phyloP scores from a whole-genome alignment of 306 rosid genomes.

The Prunus armeniaca region DNA sequence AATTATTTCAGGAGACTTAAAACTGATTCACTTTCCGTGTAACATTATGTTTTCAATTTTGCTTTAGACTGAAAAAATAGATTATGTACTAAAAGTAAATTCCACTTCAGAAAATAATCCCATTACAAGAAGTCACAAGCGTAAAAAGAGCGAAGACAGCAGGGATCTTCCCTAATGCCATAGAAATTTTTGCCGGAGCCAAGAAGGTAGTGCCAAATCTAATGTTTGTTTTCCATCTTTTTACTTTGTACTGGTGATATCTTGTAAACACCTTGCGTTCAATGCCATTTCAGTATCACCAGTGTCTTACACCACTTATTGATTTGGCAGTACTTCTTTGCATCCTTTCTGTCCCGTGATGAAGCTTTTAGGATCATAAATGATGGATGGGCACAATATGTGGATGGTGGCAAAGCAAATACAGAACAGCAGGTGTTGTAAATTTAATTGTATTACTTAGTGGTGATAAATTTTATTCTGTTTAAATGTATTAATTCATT shows the following conservation, averaged over 20 bases:
- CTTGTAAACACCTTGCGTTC: slow-evolving; percentile 10
- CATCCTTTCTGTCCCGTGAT: slow-evolving; percentile 89
- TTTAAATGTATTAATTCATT: not conserved
- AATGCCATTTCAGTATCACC: slow-evolving; percentile 23
- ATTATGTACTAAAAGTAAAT: not conserved
- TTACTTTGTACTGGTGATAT: slow-evolving; percentile 21
- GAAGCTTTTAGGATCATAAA: slow-evolving; percentile 81
- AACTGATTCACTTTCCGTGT: not conserved
- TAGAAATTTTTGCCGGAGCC: slow-evolving; percentile 67
- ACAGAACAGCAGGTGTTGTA: slow-evolving; percentile 57
- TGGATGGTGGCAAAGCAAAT: slow-evolving; percentile 37
- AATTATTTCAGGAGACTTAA: not conserved
- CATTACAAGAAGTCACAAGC: slow-evolving; percentile 70
- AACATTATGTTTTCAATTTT: not conserved
- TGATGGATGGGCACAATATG: slow-evolving; percentile 72
- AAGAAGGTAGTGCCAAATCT: slow-evolving; percentile 57
- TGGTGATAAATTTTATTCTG: not conserved
- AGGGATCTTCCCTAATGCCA: slow-evolving; percentile 94
- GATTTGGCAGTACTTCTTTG: slow-evolving; percentile 81
- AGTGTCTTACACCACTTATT: slow-evolving; percentile 26
- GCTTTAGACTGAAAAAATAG: not conserved
- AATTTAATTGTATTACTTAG: slow-evolving; percentile 10
- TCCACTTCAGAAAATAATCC: slow-evolving; percentile 73
- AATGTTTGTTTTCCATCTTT: not conserved
- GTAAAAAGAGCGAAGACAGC: slow-evolving; percentile 95